These are phyloP conservation scores for Agaricus sinodeliciosus DNA, from an alignment of 768 basidiomycete species.

Conservation along the genomic window DNA sequence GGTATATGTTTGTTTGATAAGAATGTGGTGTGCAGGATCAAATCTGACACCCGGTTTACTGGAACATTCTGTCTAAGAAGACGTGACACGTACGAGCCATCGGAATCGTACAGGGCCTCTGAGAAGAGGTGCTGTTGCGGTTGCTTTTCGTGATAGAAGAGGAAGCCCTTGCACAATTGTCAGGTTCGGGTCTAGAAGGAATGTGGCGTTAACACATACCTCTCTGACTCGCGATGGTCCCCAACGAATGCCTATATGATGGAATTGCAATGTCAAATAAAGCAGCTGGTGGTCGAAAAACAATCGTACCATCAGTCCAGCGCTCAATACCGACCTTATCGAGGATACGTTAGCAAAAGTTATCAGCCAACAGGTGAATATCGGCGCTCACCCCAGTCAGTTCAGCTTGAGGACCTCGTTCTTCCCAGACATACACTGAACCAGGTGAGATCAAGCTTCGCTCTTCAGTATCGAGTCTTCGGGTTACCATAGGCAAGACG, in stretches of 20 bases:
- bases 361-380: neutral
- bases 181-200: conserved; percentile 3
- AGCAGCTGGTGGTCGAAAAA: neutral
- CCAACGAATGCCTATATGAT: conserved; percentile 53
- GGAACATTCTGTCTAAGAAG: neutral
- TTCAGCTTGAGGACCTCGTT: conserved; percentile 66
- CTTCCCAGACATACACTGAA: conserved; percentile 82
- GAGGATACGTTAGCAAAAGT: conserved; percentile 8
- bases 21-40: conserved; percentile 30
- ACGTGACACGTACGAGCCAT: conserved; percentile 17
- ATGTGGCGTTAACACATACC: conserved; percentile 28
- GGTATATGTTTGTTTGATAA: conserved; percentile 81
- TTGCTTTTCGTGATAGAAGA: conserved; percentile 76
- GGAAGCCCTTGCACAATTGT: conserved; percentile 50
- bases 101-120: conserved; percentile 36
- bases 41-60: conserved; percentile 19
- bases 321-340: conserved; percentile 69
- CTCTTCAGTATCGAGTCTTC: conserved; percentile 72
- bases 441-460: conserved; percentile 66
- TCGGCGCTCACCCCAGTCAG: conserved; percentile 54
- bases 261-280: conserved; percentile 2
- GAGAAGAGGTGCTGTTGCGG: conserved; percentile 41
- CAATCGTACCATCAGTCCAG: conserved; percentile 64
- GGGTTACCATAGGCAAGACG: conserved; percentile 72
- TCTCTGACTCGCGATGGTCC: conserved; percentile 76